Evolutionary conservation across 208 protist genomes (phyloP), one percentile per base, ranked within the genome.

Genomic region (Acanthamoeba culbertsoni): DNA sequence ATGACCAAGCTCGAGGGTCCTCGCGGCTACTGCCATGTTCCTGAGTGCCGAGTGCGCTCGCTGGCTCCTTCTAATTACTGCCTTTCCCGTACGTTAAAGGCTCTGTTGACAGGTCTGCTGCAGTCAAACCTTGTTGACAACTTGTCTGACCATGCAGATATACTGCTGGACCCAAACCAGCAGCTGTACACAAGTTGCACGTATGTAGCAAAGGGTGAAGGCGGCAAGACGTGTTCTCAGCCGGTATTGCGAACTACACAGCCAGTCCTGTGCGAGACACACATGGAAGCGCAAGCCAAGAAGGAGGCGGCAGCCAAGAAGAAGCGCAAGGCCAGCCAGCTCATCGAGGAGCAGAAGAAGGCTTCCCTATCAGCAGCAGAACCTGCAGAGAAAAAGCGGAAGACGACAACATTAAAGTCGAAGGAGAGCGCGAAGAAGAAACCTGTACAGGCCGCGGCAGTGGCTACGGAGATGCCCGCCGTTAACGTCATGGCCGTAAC

Each of bases 101-200:
- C 73, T 23, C 18, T 84, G 20, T 18, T 0, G 28, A 33, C 23
- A 14, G 8, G 12, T 53, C 1, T 55, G 1, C 8, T 26, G 7
- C 46, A 40, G 26, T 10, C 23, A 59, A 18, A 26, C 63, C 48
- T 23, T 55, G 48, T 8, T 18, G 48, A 8, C 48, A 23, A 23
- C 48, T 55, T 55, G n/a, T n/a, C n/a, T n/a, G 51, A 40, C 33
- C 43, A 42, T 88, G 51, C 82, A 90, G 82, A 90, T 33, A 68
- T 90, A 14, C 37, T 90, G 82, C 82, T n/a, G 12, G 82, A 90
- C 42, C 82, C 82, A 2, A 65, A 90, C 26, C 82, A 90, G 82
- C 46, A 90, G 82, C 35, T 90, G 53, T 90, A 68, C 55, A 68
- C 46, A 16, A 53, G 82, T 4, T 90, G 82, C 55, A 43, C 46